Conservation (phyloP, 768 basidiomycete genomes). For the Jaapia argillacea region DNA sequence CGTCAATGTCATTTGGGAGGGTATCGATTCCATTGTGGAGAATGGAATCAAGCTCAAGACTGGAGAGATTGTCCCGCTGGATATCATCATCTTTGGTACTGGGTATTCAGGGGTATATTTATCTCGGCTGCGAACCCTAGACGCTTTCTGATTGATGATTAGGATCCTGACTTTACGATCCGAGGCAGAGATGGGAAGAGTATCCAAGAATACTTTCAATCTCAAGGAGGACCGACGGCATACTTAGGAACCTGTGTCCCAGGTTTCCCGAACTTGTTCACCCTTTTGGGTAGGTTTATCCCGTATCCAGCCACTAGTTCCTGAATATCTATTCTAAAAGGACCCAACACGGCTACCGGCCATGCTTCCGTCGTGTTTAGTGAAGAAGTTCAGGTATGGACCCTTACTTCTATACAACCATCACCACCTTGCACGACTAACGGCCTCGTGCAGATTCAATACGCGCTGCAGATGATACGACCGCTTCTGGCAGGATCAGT, state of each 20-base stretch:
- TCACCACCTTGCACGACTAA: too few species aligned
- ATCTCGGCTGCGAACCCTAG: not conserved
- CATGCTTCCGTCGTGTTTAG: slow-evolving; percentile 49
- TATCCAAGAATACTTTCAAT: slow-evolving; percentile 33
- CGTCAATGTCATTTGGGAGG: slow-evolving; percentile 38
- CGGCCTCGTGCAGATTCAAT: slow-evolving; percentile 45
- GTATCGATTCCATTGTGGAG: slow-evolving; percentile 36
- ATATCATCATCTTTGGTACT: slow-evolving; percentile 50
- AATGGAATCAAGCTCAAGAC: slow-evolving; percentile 39
- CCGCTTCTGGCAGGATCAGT: slow-evolving; percentile 39
- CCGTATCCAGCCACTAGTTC: not conserved
- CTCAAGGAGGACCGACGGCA: slow-evolving; percentile 38
- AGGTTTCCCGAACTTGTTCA: slow-evolving; percentile 46
- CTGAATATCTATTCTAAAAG: slow-evolving; percentile 1
- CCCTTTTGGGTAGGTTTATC: slow-evolving; percentile 30
- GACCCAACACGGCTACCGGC: slow-evolving; percentile 46
- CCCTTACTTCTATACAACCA: too few species aligned
- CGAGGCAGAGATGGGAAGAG: slow-evolving; percentile 32
- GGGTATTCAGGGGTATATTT: slow-evolving; percentile 38
- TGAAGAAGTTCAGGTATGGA: slow-evolving; percentile 42
- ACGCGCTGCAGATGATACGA: slow-evolving; percentile 38
- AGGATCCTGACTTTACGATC: slow-evolving; percentile 11
- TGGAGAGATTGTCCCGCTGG: slow-evolving; percentile 38
- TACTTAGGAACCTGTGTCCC: slow-evolving; percentile 41
- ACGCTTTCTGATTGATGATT: not conserved